Evolutionary conservation across 192 early-diverging fungal species (phyloP), one percentile per base, ranked within the genome.

Genomic region (Pilobolus umbonatus): DNA sequence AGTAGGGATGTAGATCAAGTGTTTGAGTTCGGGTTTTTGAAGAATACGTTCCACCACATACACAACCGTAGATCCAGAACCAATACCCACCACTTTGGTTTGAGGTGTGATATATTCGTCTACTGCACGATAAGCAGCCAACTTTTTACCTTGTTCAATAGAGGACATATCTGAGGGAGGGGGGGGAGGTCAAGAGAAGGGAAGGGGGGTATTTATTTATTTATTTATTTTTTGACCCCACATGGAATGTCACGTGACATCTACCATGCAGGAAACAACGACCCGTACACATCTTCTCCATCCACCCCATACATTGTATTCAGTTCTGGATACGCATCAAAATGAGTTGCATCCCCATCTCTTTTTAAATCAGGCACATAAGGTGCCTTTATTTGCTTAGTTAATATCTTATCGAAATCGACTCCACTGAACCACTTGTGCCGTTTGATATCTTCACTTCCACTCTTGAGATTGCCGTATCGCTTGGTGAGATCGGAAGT

Each of bases 1-100:
- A 14, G 95, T 95, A 2, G 95, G 93, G 28, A 98, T 76, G 71
- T 89, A 98, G 3, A 92, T 84, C 28, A 92, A 78, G 52, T 86
- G 69, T 14, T 83, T 78, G n/a, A 82, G 71, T 63, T 92, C 83
- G 6, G 71, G 71, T 48, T 66, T 67, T 69, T 83, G 72, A 1
- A 83, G 62, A 45, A 97, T 81, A 28, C 91, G 86, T 36, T 91
- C 84, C 14, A 93, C 85, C 47, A 86, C 90, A 69, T 91, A 91
- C 5, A 95, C 90, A 4, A 97, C 87, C 4, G 95, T 91, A 9
- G 88, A 89, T 4, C 89, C 89, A 40, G 84, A 87, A 1, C 94
- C 94, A 34, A 98, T 87, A 31, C 95, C 95, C 30, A 98, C 80
- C 11, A 94, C 84, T 30, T 79, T 81, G 35, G 84, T 81, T 1